phyloP scores from a whole-genome alignment of 2,329 filamentous ascomycete genomes.

The Penicillium decumbens region DNA sequence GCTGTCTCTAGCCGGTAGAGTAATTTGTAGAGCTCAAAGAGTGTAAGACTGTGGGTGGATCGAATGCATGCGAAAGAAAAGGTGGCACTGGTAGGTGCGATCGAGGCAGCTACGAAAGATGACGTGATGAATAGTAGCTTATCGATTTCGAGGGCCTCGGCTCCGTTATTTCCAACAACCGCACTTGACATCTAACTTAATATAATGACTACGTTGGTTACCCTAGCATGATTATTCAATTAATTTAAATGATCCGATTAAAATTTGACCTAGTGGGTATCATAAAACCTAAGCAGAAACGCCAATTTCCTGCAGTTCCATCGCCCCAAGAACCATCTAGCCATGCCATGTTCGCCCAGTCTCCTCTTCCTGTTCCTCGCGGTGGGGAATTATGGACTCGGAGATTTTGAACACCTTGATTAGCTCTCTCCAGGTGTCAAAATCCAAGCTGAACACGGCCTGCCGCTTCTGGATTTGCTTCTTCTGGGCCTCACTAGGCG shows the following conservation, averaged over 20 bases:
- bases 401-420: slow-evolving; percentile 70
- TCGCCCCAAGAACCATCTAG: slow-evolving; percentile 28
- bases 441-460: slow-evolving; percentile 83
- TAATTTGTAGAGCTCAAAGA: neutral
- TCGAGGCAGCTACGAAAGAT: neutral
- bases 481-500: slow-evolving; percentile 46
- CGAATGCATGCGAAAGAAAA: neutral
- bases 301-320: neutral
- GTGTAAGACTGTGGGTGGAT: neutral
- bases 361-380: slow-evolving; percentile 55
- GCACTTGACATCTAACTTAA: neutral
- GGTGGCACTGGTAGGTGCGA: neutral
- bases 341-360: slow-evolving; percentile 62
- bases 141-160: neutral
- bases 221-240: neutral
- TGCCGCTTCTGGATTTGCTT: slow-evolving; percentile 68
- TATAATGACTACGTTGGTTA: neutral
- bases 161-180: neutral
- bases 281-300: slow-evolving; percentile 6
- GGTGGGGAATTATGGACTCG: slow-evolving; percentile 80
- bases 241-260: neutral
- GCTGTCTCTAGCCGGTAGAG: neutral
- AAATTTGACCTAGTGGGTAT: slow-evolving; percentile 14
- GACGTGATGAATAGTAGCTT: neutral
- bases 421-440: slow-evolving; percentile 73